Base-by-base conservation (phyloP, 495 filamentous ascomycete genomes). In the Aspergillus biplanus region DNA sequence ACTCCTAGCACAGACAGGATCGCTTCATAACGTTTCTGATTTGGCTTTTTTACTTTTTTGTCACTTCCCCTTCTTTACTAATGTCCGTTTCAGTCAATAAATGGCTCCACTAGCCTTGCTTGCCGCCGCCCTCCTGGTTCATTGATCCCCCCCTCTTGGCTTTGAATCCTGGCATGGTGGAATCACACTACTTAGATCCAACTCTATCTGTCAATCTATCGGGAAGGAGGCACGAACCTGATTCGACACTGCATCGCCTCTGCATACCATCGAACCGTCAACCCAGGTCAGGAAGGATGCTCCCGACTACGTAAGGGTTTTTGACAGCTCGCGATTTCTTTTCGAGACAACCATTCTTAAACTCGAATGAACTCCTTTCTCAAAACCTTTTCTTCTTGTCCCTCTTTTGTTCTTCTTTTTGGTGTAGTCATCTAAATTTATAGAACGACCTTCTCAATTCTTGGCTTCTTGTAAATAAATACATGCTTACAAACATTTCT, bases 131-230 rank as follows among this genome's bases (percentile, higher is more conserved):
- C 33, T 32, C 47, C 56, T 63, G 52, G 57, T 52, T 57, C 61
- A 42, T 52, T 46, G 46, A n/a, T n/a, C n/a, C 37, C 31, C 52
- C 49, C 52, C 54, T 44, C 57, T 56, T 61, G 64, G 49, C 67
- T 50, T 63, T n/a, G 52, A 58, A 60, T 62, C 64, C 59, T 56
- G 54, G 59, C 37, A 46, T 64, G 47, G 55, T 63, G 61, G 56
- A 64, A 63, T 65, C 34, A 46, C 55, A 57, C 64, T 64, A 47
- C 65, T 61, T 71, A 64, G 64, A 65, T 64, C 56, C 67, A 71
- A 65, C 64, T 67, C 62, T 71, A 71, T 71, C 59, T 49, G n/a
- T 46, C 62, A 65, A 66, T 64, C 63, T 71, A 71, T 68, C 62
- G 69, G 60, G 69, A 65, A 67, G 59, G 64, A 63, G 62, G 55